Evolutionary conservation across 2,329 filamentous ascomycete species (phyloP).

Genomic region (Trichoderma atrobrunneum): DNA sequence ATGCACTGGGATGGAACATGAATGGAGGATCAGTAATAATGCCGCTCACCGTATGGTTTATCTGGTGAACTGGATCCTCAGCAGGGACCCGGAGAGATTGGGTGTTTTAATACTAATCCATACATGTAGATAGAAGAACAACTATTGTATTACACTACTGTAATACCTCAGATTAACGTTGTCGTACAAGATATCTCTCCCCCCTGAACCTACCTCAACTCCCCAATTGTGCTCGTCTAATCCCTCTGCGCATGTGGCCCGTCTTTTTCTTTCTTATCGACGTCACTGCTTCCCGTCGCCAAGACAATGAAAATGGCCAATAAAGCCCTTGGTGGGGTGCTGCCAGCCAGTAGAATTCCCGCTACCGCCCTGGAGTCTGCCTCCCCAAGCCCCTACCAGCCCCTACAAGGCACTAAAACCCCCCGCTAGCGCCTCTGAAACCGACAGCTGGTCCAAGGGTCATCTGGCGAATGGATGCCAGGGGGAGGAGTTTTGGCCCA

Average conservation of each 20-base stretch:
- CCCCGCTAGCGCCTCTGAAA: conserved; percentile 20
- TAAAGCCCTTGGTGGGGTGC: neutral
- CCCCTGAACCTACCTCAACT: neutral
- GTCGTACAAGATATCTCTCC: neutral
- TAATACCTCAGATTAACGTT: neutral
- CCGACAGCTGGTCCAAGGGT: conserved; percentile 15
- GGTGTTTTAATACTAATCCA: neutral
- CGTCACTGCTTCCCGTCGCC: conserved; percentile 18
- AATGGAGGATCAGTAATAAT: neutral
- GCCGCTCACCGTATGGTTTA: neutral
- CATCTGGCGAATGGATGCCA: neutral
- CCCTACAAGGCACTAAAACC: conserved; percentile 6
- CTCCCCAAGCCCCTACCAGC: conserved; percentile 11
- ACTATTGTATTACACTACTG: neutral
- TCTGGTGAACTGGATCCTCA: neutral
- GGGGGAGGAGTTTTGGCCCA: neutral
- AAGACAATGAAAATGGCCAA: conserved; percentile 4
- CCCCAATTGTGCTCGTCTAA: neutral
- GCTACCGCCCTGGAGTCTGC: neutral
- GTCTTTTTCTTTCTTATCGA: neutral
- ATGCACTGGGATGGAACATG: neutral
- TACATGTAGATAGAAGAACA: neutral
- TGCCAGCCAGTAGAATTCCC: conserved; percentile 7
- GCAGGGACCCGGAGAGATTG: neutral
- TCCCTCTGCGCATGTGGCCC: neutral